Percentiles rank a stretch among this genome's conserved stretches.
Evolutionary conservation across 129 eudicot species (phyloP).

Genomic region (Helianthus annuus): DNA sequence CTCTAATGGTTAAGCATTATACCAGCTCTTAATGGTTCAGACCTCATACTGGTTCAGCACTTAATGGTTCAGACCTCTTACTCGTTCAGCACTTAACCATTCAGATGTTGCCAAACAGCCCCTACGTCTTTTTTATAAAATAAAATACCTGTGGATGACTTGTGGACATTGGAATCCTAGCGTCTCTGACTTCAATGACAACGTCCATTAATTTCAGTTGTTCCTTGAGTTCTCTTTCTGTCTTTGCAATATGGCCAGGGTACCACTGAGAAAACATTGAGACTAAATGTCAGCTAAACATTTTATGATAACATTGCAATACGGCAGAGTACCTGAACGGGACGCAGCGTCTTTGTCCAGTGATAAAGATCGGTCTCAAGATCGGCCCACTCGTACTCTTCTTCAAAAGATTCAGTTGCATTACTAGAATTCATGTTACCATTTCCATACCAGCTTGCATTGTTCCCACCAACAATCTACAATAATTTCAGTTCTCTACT

Average conservation of each 20-base stretch:
- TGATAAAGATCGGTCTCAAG: slow-evolving; percentile 72
- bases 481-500: slow-evolving; percentile 9
- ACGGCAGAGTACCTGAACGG: slow-evolving; percentile 75
- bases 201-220: slow-evolving; percentile 97
- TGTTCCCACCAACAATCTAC: slow-evolving; percentile 82
- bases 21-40: too few species aligned
- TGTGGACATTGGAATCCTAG: slow-evolving; percentile 93
- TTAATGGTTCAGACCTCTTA: too few species aligned
- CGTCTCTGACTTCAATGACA: slow-evolving; percentile 99
- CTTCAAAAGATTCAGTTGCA: slow-evolving; percentile 31
- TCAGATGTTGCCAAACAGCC: too few species aligned
- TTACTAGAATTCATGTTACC: slow-evolving; percentile 36
- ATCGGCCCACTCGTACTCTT: slow-evolving; percentile 68
- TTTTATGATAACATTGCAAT: not conserved
- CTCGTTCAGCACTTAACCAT: too few species aligned
- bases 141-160: slow-evolving; percentile 81
- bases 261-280: slow-evolving; percentile 62
- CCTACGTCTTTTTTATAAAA: not conserved
- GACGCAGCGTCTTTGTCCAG: slow-evolving; percentile 87
- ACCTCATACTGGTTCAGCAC: too few species aligned
- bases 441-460: slow-evolving; percentile 46
- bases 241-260: slow-evolving; percentile 98
- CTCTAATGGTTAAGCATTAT: too few species aligned
- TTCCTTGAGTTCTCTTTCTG: slow-evolving; percentile 92
- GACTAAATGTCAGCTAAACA: slow-evolving; percentile 18